Percentiles rank a stretch among this genome's conserved stretches.
Conservation (phyloP, 805 yeast species). For the Candida alai region DNA sequence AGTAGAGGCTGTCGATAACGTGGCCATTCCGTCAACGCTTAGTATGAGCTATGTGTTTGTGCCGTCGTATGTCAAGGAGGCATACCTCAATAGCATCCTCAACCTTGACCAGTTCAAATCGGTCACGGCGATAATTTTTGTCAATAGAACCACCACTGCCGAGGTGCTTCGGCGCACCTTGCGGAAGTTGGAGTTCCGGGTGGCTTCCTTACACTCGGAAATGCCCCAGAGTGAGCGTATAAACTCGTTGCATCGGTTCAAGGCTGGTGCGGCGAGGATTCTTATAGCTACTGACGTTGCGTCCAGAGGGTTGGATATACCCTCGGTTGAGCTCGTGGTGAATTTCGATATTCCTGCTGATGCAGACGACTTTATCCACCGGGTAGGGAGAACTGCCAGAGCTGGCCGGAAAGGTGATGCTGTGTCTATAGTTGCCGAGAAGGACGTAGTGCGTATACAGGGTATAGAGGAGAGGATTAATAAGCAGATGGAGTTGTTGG, state of each 20-base stretch:
- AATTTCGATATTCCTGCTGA: constrained; percentile 95
- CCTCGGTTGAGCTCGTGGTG: constrained; percentile 82
- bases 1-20: constrained; percentile 65
- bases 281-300: constrained; percentile 96
- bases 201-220: constrained; percentile 89
- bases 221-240: constrained; percentile 92
- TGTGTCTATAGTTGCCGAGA: constrained; percentile 77
- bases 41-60: constrained; percentile 64
- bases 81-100: constrained; percentile 70
- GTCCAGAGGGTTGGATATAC: constrained; percentile 95
- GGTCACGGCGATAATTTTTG: constrained; percentile 80
- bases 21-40: constrained; percentile 77
- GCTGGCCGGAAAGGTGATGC: constrained; percentile 90
- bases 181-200: constrained; percentile 68
- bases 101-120: constrained; percentile 58
- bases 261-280: constrained; percentile 92
- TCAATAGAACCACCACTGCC: constrained; percentile 85
- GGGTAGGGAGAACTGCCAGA: constrained; percentile 99
- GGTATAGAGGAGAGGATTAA: constrained; percentile 85
- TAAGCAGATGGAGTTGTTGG: constrained; percentile 73
- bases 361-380: constrained; percentile 92
- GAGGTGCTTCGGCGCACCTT: constrained; percentile 80
- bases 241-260: constrained; percentile 85
- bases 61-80: constrained; percentile 88
- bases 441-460: constrained; percentile 75